Percentiles rank a stretch among this genome's conserved stretches.
Conservation (phyloP, 257 asterid genomes). For the Cynanchum wilfordii region DNA sequence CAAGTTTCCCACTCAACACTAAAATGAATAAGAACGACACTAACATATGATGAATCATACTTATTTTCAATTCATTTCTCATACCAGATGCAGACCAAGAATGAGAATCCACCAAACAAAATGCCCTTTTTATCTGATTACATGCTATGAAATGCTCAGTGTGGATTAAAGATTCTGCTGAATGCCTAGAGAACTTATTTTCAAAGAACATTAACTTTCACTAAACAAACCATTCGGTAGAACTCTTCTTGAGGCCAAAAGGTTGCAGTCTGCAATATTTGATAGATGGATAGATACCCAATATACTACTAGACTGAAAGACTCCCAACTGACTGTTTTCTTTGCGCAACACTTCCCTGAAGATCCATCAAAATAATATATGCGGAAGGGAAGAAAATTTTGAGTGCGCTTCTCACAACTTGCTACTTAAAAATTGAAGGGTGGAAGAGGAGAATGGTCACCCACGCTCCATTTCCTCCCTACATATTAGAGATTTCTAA, state of each 20-base stretch:
- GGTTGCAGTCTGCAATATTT: neutral
- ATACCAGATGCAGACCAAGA: neutral
- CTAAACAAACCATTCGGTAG: neutral
- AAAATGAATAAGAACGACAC: neutral
- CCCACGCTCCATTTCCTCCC: neutral
- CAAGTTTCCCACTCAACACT: neutral
- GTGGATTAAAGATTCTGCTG: neutral
- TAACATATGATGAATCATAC: neutral
- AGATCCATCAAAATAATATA: neutral
- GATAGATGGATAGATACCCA: no score
- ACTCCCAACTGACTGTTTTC: neutral
- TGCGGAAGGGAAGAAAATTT: neutral
- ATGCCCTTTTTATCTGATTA: neutral
- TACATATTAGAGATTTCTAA: neutral
- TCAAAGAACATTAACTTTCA: neutral
- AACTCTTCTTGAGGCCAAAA: neutral
- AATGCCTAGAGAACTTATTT: neutral
- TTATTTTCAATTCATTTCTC: neutral
- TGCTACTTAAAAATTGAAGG: neutral
- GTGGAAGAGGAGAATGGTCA: neutral
- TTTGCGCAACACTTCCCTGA: neutral
- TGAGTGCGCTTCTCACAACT: neutral
- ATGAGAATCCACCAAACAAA: no score
- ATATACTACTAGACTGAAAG: neutral
- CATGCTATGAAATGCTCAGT: neutral